phyloP scores from a whole-genome alignment of 2,329 filamentous ascomycete genomes.

The Colletotrichum sp. region DNA sequence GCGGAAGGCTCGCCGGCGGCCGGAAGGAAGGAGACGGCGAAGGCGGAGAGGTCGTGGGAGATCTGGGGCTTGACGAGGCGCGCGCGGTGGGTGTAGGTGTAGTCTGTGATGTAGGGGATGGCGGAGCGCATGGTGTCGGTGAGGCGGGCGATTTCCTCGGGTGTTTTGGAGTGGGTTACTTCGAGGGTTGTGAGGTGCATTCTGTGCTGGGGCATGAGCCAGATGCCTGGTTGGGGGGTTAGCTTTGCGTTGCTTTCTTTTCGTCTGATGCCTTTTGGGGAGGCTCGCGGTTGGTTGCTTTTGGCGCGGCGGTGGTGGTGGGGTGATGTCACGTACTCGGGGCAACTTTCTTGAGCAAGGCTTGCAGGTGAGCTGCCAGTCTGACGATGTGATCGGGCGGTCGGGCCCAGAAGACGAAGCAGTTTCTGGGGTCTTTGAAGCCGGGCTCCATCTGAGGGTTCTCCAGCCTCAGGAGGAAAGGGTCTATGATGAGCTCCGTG shows the following conservation, averaged over 20 bases:
- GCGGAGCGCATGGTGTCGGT: slow-evolving; percentile 60
- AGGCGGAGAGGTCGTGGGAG: slow-evolving; percentile 82
- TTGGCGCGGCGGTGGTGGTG: neutral
- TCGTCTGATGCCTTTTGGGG: neutral
- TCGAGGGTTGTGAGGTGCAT: slow-evolving; percentile 90
- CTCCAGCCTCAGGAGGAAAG: slow-evolving; percentile 73
- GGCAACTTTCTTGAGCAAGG: slow-evolving; percentile 64
- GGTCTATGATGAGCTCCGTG: slow-evolving; percentile 75
- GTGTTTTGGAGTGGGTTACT: slow-evolving; percentile 78
- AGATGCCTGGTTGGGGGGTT: slow-evolving; percentile 63
- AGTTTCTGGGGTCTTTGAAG: slow-evolving; percentile 78
- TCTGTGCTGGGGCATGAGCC: slow-evolving; percentile 80
- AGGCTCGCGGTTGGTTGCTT: neutral
- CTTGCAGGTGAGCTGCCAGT: slow-evolving; percentile 73
- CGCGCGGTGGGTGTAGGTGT: slow-evolving; percentile 69
- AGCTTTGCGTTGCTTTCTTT: neutral
- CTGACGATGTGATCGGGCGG: slow-evolving; percentile 75
- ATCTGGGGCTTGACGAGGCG: slow-evolving; percentile 83
- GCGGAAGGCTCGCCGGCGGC: slow-evolving; percentile 65
- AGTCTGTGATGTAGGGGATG: slow-evolving; percentile 66
- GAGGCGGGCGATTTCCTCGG: slow-evolving; percentile 69
- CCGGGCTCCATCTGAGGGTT: slow-evolving; percentile 67
- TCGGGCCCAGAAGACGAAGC: slow-evolving; percentile 87
- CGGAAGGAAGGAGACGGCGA: slow-evolving; percentile 87
- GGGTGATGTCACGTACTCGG: slow-evolving; percentile 64